Conservation (phyloP, 345 rosid genomes). For the Gossypium ekmanianum region DNA sequence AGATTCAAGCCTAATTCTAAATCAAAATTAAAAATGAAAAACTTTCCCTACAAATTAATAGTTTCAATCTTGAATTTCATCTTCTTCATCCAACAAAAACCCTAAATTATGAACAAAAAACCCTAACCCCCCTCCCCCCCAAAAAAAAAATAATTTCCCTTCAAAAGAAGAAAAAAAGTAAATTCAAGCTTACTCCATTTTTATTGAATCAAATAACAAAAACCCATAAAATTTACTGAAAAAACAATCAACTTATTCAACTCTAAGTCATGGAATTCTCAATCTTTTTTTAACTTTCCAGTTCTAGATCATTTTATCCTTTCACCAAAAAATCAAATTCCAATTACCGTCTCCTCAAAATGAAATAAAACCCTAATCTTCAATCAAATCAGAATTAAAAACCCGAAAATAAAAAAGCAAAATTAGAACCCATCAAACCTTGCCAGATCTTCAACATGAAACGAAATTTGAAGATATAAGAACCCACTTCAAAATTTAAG, state of each 20-base stretch:
- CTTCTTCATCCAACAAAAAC: background rate
- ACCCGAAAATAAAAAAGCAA: background rate
- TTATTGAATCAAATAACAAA: conserved; percentile 1
- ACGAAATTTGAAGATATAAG: no score
- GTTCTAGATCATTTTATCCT: background rate
- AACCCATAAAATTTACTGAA: background rate
- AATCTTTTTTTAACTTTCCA: background rate
- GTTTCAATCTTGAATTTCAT: background rate
- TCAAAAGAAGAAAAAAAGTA: no score
- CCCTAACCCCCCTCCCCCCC: background rate
- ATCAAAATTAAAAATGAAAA: background rate
- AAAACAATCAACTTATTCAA: background rate
- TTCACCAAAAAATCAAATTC: background rate
- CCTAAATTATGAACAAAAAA: background rate
- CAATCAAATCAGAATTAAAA: background rate
- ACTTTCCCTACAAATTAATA: background rate
- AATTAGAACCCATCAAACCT: no score
- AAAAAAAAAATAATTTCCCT: no score
- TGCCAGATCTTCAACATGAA: no score
- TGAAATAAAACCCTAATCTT: background rate
- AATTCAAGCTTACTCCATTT: background rate
- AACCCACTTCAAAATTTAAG: no score
- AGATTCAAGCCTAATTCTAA: background rate
- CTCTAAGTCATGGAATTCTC: background rate
- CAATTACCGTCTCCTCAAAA: background rate